Evolutionary conservation across 305 asterid genomes (phyloP), one percentile per base, ranked within the genome.

Genomic region (Plantago coronopus): DNA sequence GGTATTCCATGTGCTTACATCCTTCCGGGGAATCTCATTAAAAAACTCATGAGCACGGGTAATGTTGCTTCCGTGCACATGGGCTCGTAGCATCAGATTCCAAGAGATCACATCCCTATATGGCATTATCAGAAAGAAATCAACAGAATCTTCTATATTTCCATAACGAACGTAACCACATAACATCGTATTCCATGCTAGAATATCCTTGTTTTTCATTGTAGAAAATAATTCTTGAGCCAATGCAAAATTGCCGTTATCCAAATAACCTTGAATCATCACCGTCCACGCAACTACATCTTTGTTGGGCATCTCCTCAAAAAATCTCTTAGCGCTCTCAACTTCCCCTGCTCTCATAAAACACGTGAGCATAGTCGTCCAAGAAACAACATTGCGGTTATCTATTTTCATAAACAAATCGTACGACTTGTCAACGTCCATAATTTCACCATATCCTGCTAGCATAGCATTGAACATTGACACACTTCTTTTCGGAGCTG

Each of bases 181-280:
- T 17, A 84, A 72, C 86, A 84, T 81, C 3, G 84, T 62, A 70
- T 84, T 84, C 88, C 91, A 84, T 17, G 88, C 84, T 29, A 81
- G 65, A 31, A 68, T 60, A 73, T 84, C 88, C 68, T 61, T 76
- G 48, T 31, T 44, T 46, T 86, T 86, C 86, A 84, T 84, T 73
- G 31, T 57, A 45, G 74, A 55, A 61, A 84, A 84, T 48, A 81
- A 57, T 51, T 73, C 78, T 27, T 40, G 57, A 57, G 88, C 91
- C 38, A 60, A 67, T 58, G 71, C 75, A 27, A 77, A 43, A 20
- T 67, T 48, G 14, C 63, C 51, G 17, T 74, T 67, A 57, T 79
- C 82, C 73, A 78, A 68, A 59, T 77, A 77, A 62, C 88, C 88
- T 55, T 74, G 74, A 38, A 81, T 73, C 84, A 84, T 77, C 34